Base-by-base conservation (phyloP, 2,329 filamentous ascomycete species). In the Coniochaeta sp. region DNA sequence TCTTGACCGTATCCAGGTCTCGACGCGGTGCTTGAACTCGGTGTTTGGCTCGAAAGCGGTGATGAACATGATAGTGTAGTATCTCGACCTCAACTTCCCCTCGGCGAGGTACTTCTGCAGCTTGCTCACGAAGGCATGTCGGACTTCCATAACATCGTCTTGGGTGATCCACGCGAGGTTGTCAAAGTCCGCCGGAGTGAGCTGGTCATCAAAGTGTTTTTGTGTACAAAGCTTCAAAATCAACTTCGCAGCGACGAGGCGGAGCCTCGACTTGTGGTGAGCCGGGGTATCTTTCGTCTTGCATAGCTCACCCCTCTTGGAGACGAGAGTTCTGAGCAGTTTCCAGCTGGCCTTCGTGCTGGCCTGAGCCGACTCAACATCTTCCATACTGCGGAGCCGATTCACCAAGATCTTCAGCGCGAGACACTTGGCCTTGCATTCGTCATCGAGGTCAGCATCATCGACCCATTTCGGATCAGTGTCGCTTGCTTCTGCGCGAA, bases 61-160 rank as follows among this genome's bases (percentile, higher is more conserved):
- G 50, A 98, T 77, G 76, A 97, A 98, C 6, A 96, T 81, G 44
- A 96, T 88, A 0, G 91, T 89, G 72, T 96, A 95, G 80, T 96
- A 99, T 11, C 93, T 87, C 14, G 82, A 78, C 1, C 85, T 81
- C 2, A 96, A 80, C 65, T 82, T 86, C 60, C 83, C 83, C 59
- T 89, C 84, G 11, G 89, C 89, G 5, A 98, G 83, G 68, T 96
- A 93, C 74, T 96, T 97, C 74, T 96, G 95, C 44, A 99, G 78
- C 67, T 93, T 92, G 68, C 87, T 86, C 59, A 95, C 81, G 68
- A 99, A 98, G 1, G 83, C 84, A 55, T 82, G 83, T 36, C 95
- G 88, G 31, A 98, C 91, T 64, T 88, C 82, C 1, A 84, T 76
- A 57, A 89, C 81, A 6, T 81, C 80, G 69, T 97, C 93, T 70